These are phyloP conservation scores for Rhizopogon salebrosus DNA, from an alignment of 768 basidiomycete genomes.

Conservation along the genomic window DNA sequence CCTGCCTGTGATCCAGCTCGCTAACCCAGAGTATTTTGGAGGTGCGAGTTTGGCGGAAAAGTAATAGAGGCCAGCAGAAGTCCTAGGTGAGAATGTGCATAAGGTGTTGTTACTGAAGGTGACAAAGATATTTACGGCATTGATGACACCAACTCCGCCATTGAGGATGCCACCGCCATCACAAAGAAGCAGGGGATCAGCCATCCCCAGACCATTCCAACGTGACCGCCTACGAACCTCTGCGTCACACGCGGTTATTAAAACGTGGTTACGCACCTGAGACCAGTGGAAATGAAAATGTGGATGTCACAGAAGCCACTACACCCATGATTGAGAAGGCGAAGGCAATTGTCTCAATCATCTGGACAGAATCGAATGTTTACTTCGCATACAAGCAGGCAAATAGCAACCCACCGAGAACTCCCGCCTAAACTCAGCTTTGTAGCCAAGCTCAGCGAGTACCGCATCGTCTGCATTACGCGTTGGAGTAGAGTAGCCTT, in stretches of 20 bases:
- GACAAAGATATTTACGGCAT: slow-evolving; percentile 51
- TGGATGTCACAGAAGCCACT: slow-evolving; percentile 63
- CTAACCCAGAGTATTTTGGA: slow-evolving; percentile 51
- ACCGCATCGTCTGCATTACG: slow-evolving; percentile 47
- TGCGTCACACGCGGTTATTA: background rate
- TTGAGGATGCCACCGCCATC: slow-evolving; percentile 59
- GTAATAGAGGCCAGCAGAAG: slow-evolving; percentile 75
- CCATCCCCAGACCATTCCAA: slow-evolving; percentile 77
- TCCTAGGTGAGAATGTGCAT: slow-evolving; percentile 32
- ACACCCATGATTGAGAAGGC: slow-evolving; percentile 72
- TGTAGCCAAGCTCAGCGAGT: slow-evolving; percentile 66
- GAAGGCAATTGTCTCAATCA: slow-evolving; percentile 61
- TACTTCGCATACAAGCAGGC: background rate
- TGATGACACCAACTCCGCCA: slow-evolving; percentile 67
- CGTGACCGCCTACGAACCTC: slow-evolving; percentile 53
- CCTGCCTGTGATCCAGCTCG: slow-evolving; percentile 56
- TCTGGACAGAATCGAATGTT: slow-evolving; percentile 23
- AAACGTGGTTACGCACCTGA: slow-evolving; percentile 38
- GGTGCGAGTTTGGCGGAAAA: slow-evolving; percentile 74
- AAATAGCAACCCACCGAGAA: slow-evolving; percentile 49
- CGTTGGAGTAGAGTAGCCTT: slow-evolving; percentile 13
- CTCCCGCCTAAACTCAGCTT: slow-evolving; percentile 67
- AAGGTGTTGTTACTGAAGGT: background rate
- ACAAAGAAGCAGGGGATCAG: slow-evolving; percentile 68
- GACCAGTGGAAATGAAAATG: slow-evolving; percentile 55